Percentiles rank a stretch among this genome's conserved stretches.
Evolutionary conservation across 1,139 yeast species (phyloP).

Genomic region (Lodderomyces metapsilosis): DNA sequence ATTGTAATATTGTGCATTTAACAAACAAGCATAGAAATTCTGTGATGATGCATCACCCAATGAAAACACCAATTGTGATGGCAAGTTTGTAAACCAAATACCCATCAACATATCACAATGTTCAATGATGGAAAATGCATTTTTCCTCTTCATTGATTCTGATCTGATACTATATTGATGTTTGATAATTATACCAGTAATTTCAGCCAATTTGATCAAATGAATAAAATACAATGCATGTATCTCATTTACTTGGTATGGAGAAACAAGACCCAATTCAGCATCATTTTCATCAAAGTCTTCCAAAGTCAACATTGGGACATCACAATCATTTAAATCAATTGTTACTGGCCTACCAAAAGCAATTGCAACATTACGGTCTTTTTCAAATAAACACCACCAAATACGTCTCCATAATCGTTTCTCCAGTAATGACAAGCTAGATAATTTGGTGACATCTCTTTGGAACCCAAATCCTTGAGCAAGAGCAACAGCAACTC

Average conservation of each 20-base stretch:
- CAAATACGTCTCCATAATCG: conserved; percentile 69
- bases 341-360: conserved; percentile 74
- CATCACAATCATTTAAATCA: conserved; percentile 75
- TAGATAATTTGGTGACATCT: conserved; percentile 37
- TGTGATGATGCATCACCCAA: conserved; percentile 54
- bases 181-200: conserved; percentile 67
- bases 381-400: conserved; percentile 80
- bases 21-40: conserved; percentile 57
- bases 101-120: conserved; percentile 82
- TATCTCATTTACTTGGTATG: conserved; percentile 47
- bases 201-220: conserved; percentile 67
- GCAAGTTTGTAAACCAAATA: conserved; percentile 71
- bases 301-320: conserved; percentile 64
- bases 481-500: conserved; percentile 70
- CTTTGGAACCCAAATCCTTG: conserved; percentile 81
- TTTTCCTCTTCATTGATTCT: conserved; percentile 48
- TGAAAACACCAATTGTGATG: conserved; percentile 62
- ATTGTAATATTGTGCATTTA: conserved; percentile 74
- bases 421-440: conserved; percentile 40
- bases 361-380: conserved; percentile 69
- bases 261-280: conserved; percentile 27
- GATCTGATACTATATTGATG: conserved; percentile 75
- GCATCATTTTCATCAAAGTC: conserved; percentile 65
- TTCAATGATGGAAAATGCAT: conserved; percentile 56
- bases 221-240: conserved; percentile 62